phyloP scores from a whole-genome alignment of 352 stramenopile genomes.

The Phytophthora sp. region DNA sequence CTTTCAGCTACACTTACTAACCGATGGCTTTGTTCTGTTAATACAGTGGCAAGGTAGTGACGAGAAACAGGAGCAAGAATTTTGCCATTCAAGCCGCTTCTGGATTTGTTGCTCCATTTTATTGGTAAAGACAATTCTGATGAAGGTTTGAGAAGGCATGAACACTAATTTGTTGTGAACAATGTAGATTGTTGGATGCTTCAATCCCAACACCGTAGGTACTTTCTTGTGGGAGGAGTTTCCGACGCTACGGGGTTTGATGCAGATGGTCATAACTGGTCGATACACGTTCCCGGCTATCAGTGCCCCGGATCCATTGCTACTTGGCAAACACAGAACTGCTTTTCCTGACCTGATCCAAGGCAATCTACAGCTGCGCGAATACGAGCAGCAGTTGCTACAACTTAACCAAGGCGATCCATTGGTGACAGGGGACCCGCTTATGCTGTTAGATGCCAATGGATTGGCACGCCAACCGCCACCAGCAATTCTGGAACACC shows the following conservation, averaged over 20 bases:
- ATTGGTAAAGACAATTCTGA: conserved; percentile 49
- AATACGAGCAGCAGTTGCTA: conserved; percentile 81
- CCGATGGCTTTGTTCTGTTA: conserved; percentile 10
- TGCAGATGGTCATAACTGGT: conserved; percentile 89
- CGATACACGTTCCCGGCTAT: conserved; percentile 76
- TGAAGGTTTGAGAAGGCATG: not conserved
- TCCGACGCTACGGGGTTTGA: conserved; percentile 77
- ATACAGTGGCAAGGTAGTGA: conserved; percentile 53
- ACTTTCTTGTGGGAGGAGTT: conserved; percentile 78
- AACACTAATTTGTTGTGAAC: not conserved
- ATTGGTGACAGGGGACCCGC: conserved; percentile 54
- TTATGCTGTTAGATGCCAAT: conserved; percentile 78
- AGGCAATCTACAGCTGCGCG: conserved; percentile 63
- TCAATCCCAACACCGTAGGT: conserved; percentile 81
- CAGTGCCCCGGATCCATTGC: conserved; percentile 49
- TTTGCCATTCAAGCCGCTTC: conserved; percentile 80
- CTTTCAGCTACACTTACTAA: not conserved
- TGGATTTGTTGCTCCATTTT: conserved; percentile 88
- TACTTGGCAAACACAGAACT: conserved; percentile 67
- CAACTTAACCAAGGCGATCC: conserved; percentile 49
- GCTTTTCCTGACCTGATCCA: conserved; percentile 62
- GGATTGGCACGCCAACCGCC: conserved; percentile 75
- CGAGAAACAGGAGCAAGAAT: conserved; percentile 73
- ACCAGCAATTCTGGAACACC: conserved; percentile 74
- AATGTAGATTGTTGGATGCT: conserved; percentile 56